Evolutionary conservation across 345 rosid species (phyloP).

Genomic region (Salix suchowensis): DNA sequence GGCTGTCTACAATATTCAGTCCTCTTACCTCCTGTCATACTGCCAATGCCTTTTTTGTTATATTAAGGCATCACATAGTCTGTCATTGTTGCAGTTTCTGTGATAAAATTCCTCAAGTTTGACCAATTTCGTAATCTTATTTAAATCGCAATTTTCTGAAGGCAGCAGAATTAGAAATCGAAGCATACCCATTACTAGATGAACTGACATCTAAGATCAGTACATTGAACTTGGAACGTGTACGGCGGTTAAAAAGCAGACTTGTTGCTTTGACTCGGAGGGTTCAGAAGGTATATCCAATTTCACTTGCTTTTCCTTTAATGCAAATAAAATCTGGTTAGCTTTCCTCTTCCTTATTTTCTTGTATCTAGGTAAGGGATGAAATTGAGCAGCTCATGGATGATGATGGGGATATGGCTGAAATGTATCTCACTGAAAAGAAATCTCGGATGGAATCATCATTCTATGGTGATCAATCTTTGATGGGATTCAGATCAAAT

Average conservation of each 20-base stretch:
- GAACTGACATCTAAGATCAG: slow-evolving; percentile 97
- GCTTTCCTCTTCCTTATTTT: not conserved
- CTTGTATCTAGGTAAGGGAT: slow-evolving; percentile 68
- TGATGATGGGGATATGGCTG: slow-evolving; percentile 99
- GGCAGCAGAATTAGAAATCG: slow-evolving; percentile 99
- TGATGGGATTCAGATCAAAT: slow-evolving; percentile 61
- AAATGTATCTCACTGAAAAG: slow-evolving; percentile 97
- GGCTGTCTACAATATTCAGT: not conserved
- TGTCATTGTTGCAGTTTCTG: not conserved
- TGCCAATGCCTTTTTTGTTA: not conserved
- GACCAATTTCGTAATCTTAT: slow-evolving; percentile 13
- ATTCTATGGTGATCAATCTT: slow-evolving; percentile 73
- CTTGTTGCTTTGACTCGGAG: slow-evolving; percentile 90
- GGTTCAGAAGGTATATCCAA: slow-evolving; percentile 76
- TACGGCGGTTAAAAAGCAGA: slow-evolving; percentile 89
- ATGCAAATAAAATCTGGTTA: not conserved
- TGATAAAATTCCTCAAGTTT: slow-evolving; percentile 4
- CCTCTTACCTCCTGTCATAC: not conserved
- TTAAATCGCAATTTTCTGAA: slow-evolving; percentile 30
- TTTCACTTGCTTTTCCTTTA: not conserved
- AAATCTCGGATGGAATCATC: slow-evolving; percentile 78
- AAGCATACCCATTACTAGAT: slow-evolving; percentile 94
- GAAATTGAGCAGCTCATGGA: slow-evolving; percentile 99
- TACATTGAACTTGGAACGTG: slow-evolving; percentile 92
- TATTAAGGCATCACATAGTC: not conserved